Evolutionary conservation across 257 asterid genomes (phyloP).

Genomic region (Solanum paucissectum): DNA sequence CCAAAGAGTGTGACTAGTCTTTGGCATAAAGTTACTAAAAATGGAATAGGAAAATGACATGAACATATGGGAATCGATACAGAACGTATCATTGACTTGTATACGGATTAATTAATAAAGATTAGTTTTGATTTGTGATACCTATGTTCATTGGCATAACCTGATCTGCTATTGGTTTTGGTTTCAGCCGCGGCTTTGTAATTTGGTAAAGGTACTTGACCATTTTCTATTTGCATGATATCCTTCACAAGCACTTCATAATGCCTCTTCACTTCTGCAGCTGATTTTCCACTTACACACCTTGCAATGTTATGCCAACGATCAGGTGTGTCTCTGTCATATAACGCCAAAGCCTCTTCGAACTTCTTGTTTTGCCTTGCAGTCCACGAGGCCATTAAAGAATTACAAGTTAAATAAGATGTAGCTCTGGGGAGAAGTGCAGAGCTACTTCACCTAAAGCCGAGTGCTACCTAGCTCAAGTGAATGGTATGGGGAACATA

Average conservation of each 20-base stretch:
- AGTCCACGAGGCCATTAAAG: conserved; percentile 50
- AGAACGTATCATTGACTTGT: background rate
- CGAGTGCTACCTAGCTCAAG: conserved; percentile 3
- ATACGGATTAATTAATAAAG: background rate
- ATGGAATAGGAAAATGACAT: background rate
- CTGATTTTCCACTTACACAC: conserved; percentile 31
- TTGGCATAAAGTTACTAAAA: background rate
- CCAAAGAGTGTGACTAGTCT: background rate
- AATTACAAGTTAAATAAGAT: background rate
- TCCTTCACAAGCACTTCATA: conserved; percentile 30
- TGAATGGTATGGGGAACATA: conserved; percentile 21
- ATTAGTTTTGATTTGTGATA: background rate
- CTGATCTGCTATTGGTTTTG: conserved; percentile 2
- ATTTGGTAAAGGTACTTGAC: conserved; percentile 24
- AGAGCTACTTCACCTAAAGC: conserved; percentile 10
- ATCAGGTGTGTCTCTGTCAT: conserved; percentile 37
- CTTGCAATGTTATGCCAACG: conserved; percentile 38
- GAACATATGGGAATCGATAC: background rate
- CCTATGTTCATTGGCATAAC: conserved; percentile 21
- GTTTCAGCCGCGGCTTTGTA: conserved; percentile 11
- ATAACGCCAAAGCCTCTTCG: conserved; percentile 34
- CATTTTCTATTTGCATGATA: conserved; percentile 27
- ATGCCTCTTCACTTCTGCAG: conserved; percentile 31
- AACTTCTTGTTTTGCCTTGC: conserved; percentile 38
- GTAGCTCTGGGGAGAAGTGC: background rate